Base-by-base conservation (phyloP, 78 protist species). In the Mantamonas sphyraenae region DNA sequence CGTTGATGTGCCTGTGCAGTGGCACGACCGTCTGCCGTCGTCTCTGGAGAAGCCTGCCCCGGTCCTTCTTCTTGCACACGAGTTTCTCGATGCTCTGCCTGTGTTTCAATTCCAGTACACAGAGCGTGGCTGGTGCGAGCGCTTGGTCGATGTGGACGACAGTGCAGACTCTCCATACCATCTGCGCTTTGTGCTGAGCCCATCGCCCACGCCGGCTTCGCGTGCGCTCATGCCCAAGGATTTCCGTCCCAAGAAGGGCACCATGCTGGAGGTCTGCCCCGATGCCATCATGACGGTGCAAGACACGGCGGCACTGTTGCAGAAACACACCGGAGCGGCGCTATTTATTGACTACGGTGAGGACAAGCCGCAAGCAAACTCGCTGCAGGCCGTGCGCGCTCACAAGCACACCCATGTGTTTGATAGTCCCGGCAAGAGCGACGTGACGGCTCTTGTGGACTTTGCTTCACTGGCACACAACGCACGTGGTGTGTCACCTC, bases 81-180 rank as follows among this genome's bases (percentile, higher is more conserved):
- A 73, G 47, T 73, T 73, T 14, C 62, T 73, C 30, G 77, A 73
- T 26, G 77, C 77, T 16, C 53, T 73, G 14, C 77, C 77, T 47
- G 53, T 47, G 28, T 47, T 47, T 12, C 53, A 47, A 19, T 60
- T 16, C 12, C 39, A 60, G 64, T 37, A 58, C 14, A 61, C 68
- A 12, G 19, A 10, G 9, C 17, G 68, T 9, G 68, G 68, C 9
- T 69, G 74, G 74, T 58, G 72, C n/a, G 74, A 69, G n/a, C 19
- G 45, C 28, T 14, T 69, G n/a, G 71, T 69, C 17, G 74, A 69
- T 69, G 28, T 69, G 10, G 74, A 69, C 56, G n/a, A n/a, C n/a
- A n/a, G n/a, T n/a, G n/a, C n/a, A 14, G 64, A 66, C 14, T 20
- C 60, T 50, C 71, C 74, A 61, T 57, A 58, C 17, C 74, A 69